A percentile compares a stretch with the other conserved stretches of the same genome.
Evolutionary conservation across 805 yeast genomes (phyloP).

Genomic region (Ogataea populi-albae): DNA sequence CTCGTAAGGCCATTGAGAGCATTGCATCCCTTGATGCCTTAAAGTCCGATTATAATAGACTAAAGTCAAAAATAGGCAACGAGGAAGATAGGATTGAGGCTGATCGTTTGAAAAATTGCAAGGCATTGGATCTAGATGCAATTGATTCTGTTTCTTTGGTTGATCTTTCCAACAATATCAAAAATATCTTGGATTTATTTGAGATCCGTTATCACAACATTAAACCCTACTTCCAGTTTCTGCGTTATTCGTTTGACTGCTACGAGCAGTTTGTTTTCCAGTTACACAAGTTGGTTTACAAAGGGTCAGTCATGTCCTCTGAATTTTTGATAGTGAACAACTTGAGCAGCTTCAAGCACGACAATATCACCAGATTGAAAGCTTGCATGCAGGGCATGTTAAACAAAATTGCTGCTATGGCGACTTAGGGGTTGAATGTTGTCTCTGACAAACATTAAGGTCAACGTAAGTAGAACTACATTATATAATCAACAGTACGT

Average conservation of each 20-base stretch:
- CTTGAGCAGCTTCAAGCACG: constrained; percentile 6
- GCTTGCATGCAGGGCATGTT: constrained; percentile 18
- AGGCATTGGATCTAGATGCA: constrained; percentile 8
- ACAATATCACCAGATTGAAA: constrained; percentile 9
- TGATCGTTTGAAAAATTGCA: constrained; percentile 7
- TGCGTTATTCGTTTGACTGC: constrained; percentile 13
- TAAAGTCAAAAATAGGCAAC: constrained; percentile 5
- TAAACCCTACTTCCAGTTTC: constrained; percentile 15
- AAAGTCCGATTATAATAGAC: constrained; percentile 4
- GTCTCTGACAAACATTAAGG: too few relatives aligned
- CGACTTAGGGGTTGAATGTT: too few relatives aligned
- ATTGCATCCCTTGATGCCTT: constrained; percentile 5
- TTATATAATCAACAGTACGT: too few relatives aligned
- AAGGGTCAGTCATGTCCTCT: constrained; percentile 11
- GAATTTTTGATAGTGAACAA: constrained; percentile 10
- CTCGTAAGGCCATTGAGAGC: constrained; percentile 3
- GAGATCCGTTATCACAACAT: constrained; percentile 15
- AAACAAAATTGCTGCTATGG: constrained; percentile 2
- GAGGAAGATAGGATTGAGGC: constrained; percentile 2
- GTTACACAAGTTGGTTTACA: constrained; percentile 13
- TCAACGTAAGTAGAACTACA: too few relatives aligned
- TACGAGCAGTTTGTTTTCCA: constrained; percentile 16
- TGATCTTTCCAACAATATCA: constrained; percentile 16
- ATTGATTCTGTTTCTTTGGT: constrained; percentile 12
- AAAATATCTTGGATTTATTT: constrained; percentile 12